Evolutionary conservation across 495 filamentous ascomycete genomes (phyloP).

Genomic region (Chaetomium fimeti): DNA sequence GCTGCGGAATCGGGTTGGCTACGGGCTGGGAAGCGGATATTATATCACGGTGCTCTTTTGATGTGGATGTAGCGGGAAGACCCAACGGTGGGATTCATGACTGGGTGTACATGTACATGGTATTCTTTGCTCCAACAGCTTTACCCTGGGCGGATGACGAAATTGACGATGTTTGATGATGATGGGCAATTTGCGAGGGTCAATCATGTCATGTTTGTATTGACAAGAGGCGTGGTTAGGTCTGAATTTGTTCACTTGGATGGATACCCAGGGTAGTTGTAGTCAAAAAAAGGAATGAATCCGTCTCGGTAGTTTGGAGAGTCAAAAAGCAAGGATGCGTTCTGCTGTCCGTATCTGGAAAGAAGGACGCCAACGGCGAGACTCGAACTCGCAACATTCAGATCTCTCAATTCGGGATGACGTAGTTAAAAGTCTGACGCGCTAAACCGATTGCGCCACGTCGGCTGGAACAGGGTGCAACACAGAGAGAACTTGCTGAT

Average conservation of each 20-base stretch:
- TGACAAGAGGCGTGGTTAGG: no score
- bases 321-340: no score
- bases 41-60: constrained; percentile 1
- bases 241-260: no score
- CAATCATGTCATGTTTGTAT: background rate
- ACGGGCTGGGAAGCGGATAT: background rate
- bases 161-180: constrained; percentile 6
- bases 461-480: constrained; percentile 6
- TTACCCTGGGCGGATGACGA: background rate
- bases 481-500: background rate
- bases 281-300: no score
- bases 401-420: constrained; percentile 8
- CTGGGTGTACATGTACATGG: background rate
- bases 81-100: background rate
- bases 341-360: no score
- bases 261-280: no score
- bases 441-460: constrained; percentile 34
- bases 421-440: constrained; percentile 39
- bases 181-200: background rate
- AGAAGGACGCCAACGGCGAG: constrained; percentile 26
- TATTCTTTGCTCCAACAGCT: constrained; percentile 5
- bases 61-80: background rate
- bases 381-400: constrained; percentile 38
- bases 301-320: no score
- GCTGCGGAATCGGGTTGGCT: background rate